These are phyloP conservation scores for Anthracocystis panici-leucophaei DNA, from an alignment of 1,284 basidiomycete species.

Conservation along the genomic window DNA sequence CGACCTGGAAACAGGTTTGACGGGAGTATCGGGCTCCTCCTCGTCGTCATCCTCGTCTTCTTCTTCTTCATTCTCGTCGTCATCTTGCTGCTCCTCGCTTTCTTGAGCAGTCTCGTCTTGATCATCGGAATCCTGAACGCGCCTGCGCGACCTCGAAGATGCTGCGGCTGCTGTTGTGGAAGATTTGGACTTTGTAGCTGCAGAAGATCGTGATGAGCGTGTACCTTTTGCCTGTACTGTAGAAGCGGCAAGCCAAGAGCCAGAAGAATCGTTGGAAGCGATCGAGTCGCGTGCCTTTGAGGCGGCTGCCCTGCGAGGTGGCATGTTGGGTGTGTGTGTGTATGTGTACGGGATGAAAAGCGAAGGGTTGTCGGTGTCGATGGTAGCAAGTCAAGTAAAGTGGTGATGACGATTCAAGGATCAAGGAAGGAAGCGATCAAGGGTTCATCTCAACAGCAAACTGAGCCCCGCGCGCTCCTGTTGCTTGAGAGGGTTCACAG, in stretches of 20 bases:
- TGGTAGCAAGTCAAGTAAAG: background rate
- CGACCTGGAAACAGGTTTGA: constrained; percentile 33
- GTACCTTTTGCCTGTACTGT: constrained; percentile 15
- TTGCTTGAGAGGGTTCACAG: background rate
- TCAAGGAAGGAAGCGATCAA: constrained; percentile 1
- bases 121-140: constrained; percentile 40
- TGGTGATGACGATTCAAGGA: background rate
- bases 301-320: constrained; percentile 44
- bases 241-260: constrained; percentile 20
- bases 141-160: constrained; percentile 31
- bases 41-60: constrained; percentile 26
- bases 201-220: constrained; percentile 24
- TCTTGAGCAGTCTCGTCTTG: constrained; percentile 18
- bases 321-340: constrained; percentile 15
- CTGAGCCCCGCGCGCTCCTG: constrained; percentile 3
- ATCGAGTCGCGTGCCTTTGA: constrained; percentile 45
- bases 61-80: constrained; percentile 21
- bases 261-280: constrained; percentile 29
- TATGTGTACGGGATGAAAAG: constrained; percentile 1
- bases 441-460: constrained; percentile 7
- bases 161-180: constrained; percentile 19
- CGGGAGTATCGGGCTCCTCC: constrained; percentile 29
- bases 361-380: background rate
- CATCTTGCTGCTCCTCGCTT: constrained; percentile 20
- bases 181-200: constrained; percentile 17